These are phyloP conservation scores for Baorangia bicolor DNA, from an alignment of 768 basidiomycete genomes.

Conservation along the genomic window DNA sequence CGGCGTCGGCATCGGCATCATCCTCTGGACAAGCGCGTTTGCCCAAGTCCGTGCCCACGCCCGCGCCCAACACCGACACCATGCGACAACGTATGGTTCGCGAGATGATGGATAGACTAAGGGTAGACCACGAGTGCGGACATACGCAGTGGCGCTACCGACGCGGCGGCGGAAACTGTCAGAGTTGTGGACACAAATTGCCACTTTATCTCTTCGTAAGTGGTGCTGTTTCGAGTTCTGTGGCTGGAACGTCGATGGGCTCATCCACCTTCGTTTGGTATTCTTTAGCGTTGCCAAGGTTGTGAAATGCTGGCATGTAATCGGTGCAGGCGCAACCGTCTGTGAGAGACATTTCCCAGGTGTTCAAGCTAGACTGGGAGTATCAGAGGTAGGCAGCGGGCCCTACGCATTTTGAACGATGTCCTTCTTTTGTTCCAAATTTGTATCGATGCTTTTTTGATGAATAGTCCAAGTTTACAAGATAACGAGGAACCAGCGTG, in stretches of 20 bases:
- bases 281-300: too few relatives aligned
- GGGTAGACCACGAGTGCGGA: conserved; percentile 54
- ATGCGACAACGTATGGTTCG: conserved; percentile 26
- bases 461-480: not conserved
- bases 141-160: conserved; percentile 43
- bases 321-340: too few relatives aligned
- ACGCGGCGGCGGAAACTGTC: too few relatives aligned
- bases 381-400: too few relatives aligned
- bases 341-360: conserved; percentile 31
- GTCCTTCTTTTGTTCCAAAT: not conserved
- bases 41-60: not conserved
- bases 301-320: conserved; percentile 35
- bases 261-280: not conserved
- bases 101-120: conserved; percentile 36
- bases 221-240: not conserved
- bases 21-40: not conserved
- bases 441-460: not conserved
- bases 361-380: not conserved
- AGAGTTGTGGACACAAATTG: conserved; percentile 41
- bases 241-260: not conserved
- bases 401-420: not conserved
- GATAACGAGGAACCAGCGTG: too few relatives aligned
- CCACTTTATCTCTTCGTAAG: conserved; percentile 48
- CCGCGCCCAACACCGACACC: conserved; percentile 6
- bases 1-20: too few relatives aligned